Percentiles rank a stretch among this genome's conserved stretches.
Evolutionary conservation across 2,329 filamentous ascomycete genomes (phyloP).

Genomic region (Dactylellina drechsleri): DNA sequence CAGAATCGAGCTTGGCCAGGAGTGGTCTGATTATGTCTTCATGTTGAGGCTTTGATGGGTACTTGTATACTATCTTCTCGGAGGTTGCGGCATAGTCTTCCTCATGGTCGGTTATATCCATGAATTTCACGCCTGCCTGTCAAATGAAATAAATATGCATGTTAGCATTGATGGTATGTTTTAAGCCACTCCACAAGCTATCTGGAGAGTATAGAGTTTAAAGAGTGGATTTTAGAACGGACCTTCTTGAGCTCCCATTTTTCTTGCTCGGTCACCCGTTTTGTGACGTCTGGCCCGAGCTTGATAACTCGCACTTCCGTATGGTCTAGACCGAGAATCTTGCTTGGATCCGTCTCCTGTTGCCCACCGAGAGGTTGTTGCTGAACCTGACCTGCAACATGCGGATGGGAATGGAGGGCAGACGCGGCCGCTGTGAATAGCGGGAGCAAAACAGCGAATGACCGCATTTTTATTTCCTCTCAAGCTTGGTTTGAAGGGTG

Average conservation of each 20-base stretch:
- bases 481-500: too few relatives aligned
- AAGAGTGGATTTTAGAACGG: not conserved
- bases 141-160: too few relatives aligned
- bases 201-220: not conserved
- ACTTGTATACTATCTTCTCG: constrained; percentile 67
- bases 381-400: constrained; percentile 25
- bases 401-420: constrained; percentile 32
- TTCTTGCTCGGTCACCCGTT: constrained; percentile 91
- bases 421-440: constrained; percentile 30
- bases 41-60: constrained; percentile 73
- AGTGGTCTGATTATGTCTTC: constrained; percentile 75
- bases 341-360: constrained; percentile 31
- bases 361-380: constrained; percentile 46
- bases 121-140: constrained; percentile 77
- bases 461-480: constrained; percentile 20
- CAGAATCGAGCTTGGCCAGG: constrained; percentile 75
- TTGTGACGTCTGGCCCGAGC: constrained; percentile 80
- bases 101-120: constrained; percentile 85
- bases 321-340: constrained; percentile 42
- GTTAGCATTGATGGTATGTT: too few relatives aligned
- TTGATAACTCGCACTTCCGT: constrained; percentile 78
- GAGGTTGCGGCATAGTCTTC: constrained; percentile 65
- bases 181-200: too few relatives aligned
- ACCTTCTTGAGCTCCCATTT: constrained; percentile 92
- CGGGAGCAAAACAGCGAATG: constrained; percentile 28